Conservation (phyloP, 148 eudicot species). For the Fagopyrum homotropicum region DNA sequence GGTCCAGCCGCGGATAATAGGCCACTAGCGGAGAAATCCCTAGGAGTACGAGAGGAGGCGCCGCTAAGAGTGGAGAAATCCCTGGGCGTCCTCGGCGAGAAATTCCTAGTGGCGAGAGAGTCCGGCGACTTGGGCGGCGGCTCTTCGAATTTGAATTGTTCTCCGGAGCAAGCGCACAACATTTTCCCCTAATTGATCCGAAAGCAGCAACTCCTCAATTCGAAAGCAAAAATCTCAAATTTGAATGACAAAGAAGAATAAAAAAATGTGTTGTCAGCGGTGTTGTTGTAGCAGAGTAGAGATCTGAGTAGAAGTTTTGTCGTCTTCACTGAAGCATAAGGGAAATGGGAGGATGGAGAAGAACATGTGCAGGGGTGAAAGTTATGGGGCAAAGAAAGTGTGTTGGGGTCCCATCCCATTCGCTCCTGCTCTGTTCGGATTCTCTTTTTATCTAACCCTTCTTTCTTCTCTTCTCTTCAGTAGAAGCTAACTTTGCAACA, state of each 20-base stretch:
- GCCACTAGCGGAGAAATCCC: slow-evolving; percentile 31
- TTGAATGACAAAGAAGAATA: neutral
- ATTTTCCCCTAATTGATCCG: slow-evolving; percentile 19
- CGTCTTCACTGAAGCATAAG: neutral
- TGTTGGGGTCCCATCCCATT: neutral
- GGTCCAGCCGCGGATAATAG: neutral
- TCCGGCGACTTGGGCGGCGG: slow-evolving; percentile 62
- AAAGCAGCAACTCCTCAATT: neutral
- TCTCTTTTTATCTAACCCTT: neutral
- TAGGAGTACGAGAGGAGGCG: slow-evolving; percentile 40
- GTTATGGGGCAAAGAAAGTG: neutral
- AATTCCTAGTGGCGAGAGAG: slow-evolving; percentile 78
- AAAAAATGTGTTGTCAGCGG: neutral
- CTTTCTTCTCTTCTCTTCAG: neutral
- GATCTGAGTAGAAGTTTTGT: slow-evolving; percentile 9
- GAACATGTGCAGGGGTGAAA: slow-evolving; percentile 6
- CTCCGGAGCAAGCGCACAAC: slow-evolving; percentile 98
- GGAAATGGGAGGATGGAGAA: neutral
- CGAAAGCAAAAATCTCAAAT: neutral
- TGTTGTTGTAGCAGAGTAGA: neutral
- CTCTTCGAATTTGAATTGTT: slow-evolving; percentile 77
- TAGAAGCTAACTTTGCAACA: neutral
- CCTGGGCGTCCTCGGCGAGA: slow-evolving; percentile 64
- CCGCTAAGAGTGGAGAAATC: slow-evolving; percentile 29
- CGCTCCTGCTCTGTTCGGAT: slow-evolving; percentile 1